Percentiles rank a stretch among this genome's conserved stretches.
phyloP scores from a whole-genome alignment of 2,329 filamentous ascomycete genomes.

The Fusarium sp. region DNA sequence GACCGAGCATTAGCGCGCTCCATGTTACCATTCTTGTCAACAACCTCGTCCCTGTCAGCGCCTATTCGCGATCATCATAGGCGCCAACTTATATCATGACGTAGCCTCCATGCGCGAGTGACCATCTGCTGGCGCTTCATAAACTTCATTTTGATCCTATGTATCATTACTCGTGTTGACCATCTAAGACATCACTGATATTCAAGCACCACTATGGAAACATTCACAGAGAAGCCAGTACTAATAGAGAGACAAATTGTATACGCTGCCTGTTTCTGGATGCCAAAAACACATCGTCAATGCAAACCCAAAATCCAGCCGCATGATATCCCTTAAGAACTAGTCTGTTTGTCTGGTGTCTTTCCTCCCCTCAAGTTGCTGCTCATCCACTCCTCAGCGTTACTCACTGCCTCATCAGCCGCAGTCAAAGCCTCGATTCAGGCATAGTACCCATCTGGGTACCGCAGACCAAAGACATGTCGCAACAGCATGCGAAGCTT shows the following conservation, averaged over 20 bases:
- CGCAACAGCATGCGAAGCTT: slow-evolving; percentile 47
- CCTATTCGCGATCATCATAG: slow-evolving; percentile 17
- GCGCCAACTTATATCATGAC: slow-evolving; percentile 22
- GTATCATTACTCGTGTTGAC: neutral
- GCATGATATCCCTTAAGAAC: slow-evolving; percentile 57
- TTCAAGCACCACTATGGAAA: neutral
- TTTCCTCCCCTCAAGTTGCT: slow-evolving; percentile 49
- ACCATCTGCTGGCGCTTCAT: slow-evolving; percentile 2
- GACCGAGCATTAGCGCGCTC: slow-evolving; percentile 24
- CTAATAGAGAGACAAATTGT: slow-evolving; percentile 49
- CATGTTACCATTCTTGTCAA: slow-evolving; percentile 15
- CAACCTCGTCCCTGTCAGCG: slow-evolving; percentile 28
- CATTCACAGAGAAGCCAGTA: slow-evolving; percentile 2
- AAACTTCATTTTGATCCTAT: neutral
- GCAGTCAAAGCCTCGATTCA: slow-evolving; percentile 42
- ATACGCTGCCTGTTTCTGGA: slow-evolving; percentile 52
- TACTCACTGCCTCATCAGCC: slow-evolving; percentile 45
- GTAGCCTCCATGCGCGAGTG: slow-evolving; percentile 5
- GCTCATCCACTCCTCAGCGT: slow-evolving; percentile 45
- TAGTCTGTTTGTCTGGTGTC: slow-evolving; percentile 57
- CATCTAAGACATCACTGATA: neutral
- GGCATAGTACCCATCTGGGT: slow-evolving; percentile 35
- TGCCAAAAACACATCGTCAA: slow-evolving; percentile 53
- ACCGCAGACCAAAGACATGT: slow-evolving; percentile 41
- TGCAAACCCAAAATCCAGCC: slow-evolving; percentile 58